phyloP scores from a whole-genome alignment of 805 yeast genomes.

The Saccharomyces jurei region DNA sequence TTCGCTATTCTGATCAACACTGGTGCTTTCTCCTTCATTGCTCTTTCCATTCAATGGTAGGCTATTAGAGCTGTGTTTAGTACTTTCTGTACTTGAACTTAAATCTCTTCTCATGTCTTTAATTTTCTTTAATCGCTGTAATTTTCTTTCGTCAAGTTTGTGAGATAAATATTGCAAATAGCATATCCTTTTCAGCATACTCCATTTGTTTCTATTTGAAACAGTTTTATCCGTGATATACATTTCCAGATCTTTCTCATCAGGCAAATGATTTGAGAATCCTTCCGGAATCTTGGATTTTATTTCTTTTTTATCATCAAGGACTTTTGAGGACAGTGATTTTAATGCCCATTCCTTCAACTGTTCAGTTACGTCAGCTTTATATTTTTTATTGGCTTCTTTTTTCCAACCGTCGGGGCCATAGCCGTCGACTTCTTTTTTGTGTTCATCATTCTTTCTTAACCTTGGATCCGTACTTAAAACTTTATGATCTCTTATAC shows the following conservation, averaged over 20 bases:
- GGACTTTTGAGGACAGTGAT: slow-evolving; percentile 29
- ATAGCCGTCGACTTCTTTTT: slow-evolving; percentile 64
- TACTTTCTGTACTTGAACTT: not conserved
- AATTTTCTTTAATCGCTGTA: not conserved
- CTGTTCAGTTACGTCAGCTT: slow-evolving; percentile 46
- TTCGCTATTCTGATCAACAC: not conserved
- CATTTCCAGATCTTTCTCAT: slow-evolving; percentile 45
- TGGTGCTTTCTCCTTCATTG: slow-evolving; percentile 24
- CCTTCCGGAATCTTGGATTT: slow-evolving; percentile 2
- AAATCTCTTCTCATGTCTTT: not conserved
- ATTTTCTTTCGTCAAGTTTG: not conserved
- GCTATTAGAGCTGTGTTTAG: not conserved
- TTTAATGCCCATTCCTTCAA: slow-evolving; percentile 49
- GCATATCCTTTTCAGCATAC: slow-evolving; percentile 58
- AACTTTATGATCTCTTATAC: slow-evolving; percentile 75
- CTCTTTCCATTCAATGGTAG: slow-evolving; percentile 26
- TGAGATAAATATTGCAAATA: slow-evolving; percentile 51
- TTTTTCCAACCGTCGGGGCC: slow-evolving; percentile 59
- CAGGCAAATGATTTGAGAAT: slow-evolving; percentile 41
- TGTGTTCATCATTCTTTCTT: slow-evolving; percentile 55
- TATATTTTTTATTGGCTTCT: slow-evolving; percentile 41
- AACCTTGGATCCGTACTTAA: slow-evolving; percentile 78
- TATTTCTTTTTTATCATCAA: slow-evolving; percentile 29
- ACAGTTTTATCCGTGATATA: slow-evolving; percentile 43
- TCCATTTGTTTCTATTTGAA: slow-evolving; percentile 56